Base-by-base conservation (phyloP, 495 filamentous ascomycete genomes). In the Penicillium argentinense region DNA sequence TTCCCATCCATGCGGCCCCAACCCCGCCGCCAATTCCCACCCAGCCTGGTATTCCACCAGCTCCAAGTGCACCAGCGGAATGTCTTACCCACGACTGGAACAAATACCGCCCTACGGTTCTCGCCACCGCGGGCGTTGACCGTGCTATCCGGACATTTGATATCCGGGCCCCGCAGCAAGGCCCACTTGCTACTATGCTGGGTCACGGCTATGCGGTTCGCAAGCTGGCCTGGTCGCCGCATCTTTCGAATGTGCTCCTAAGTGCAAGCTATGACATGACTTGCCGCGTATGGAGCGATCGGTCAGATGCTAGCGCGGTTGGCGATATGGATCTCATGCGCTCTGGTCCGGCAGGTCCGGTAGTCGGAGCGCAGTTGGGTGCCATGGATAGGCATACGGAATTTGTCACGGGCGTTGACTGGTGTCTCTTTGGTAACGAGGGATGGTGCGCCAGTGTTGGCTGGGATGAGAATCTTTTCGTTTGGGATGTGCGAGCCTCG, bases 261-360 rank as follows among this genome's bases (percentile, higher is more conserved):
- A 91, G 83, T 51, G 92, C 87, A 3, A 92, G 89, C 63, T 98
- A 98, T 63, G 93, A 98, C 68, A 98, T 98, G 93, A 96, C 88
- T 9, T 91, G 89, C 53, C 80, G 95, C 29, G 79, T 96, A 29
- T 98, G 93, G 93, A 87, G 76, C 18, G 93, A 97, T 64, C 63
- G 62, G 18, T 72, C 69, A 1, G 60, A 69, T 6, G 83, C 87
- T 2, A 82, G 78, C 13, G 71, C 66, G 1, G 71, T 74, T 29
- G 76, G 74, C 41, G 68, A 73, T 65, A 33, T 63, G 42, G 54
- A 73, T 64, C 8, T 56, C 36, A 65, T 73, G 69, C 53, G 66
- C 45, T 49, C 69, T 50, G 72, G 52, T 45, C 63, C 67, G 34
- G 47, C 27, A 41, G 56, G 58, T 13, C 67, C 64, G 25, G 67